phyloP scores from a whole-genome alignment of 1,139 yeast species.

The Sugiyamaella grinbergsii region DNA sequence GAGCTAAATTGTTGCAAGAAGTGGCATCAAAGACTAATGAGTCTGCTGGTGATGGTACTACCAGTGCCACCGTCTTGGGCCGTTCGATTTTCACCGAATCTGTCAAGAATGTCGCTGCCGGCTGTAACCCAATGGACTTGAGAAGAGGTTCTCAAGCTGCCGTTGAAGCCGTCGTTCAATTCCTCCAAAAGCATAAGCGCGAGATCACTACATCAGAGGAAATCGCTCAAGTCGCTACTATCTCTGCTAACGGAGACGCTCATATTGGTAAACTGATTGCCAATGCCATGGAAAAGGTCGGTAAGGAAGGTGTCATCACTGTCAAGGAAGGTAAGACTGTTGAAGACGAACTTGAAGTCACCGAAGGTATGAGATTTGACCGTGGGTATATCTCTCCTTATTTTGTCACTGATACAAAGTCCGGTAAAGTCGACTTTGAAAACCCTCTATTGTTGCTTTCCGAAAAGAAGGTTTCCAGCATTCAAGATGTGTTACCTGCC shows the following conservation, averaged over 20 bases:
- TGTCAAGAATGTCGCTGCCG: constrained; percentile 98
- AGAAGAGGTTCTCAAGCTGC: constrained; percentile 99
- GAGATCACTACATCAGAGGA: constrained; percentile 97
- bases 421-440: constrained; percentile 97
- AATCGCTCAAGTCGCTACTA: constrained; percentile 98
- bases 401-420: constrained; percentile 94
- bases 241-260: constrained; percentile 94
- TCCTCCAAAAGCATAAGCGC: constrained; percentile 86
- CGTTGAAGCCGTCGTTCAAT: constrained; percentile 92
- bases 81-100: constrained; percentile 97
- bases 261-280: constrained; percentile 95
- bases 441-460: constrained; percentile 87
- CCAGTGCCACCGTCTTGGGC: constrained; percentile 96
- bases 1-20: constrained; percentile 95
- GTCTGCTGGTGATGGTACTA: constrained; percentile 99
- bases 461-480: constrained; percentile 92
- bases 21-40: constrained; percentile 98
- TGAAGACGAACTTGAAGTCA: constrained; percentile 95
- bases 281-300: constrained; percentile 98
- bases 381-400: constrained; percentile 98
- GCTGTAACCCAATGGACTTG: constrained; percentile 99
- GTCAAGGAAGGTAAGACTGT: constrained; percentile 97
- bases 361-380: constrained; percentile 99
- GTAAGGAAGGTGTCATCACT: constrained; percentile 99
- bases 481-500: constrained; percentile 92